Percentiles rank a stretch among this genome's conserved stretches.
Conservation (phyloP, 441 rosid genomes). For the Populus hybrid region DNA sequence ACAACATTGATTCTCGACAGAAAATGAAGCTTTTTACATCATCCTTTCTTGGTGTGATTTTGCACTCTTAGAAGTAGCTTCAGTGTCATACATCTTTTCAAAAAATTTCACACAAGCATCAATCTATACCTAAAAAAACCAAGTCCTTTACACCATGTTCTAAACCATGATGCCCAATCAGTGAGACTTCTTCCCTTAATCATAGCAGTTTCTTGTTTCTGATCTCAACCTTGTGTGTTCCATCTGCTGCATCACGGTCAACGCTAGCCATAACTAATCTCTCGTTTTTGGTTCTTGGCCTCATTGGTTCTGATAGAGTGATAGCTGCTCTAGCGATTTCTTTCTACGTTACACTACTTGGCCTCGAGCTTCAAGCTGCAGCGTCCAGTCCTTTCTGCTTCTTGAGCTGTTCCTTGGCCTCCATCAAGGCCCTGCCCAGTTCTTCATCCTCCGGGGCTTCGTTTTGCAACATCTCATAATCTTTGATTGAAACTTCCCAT, state of each 20-base stretch:
- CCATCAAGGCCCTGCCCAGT: slow-evolving; percentile 46
- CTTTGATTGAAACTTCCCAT: slow-evolving; percentile 66
- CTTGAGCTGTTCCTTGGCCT: slow-evolving; percentile 51
- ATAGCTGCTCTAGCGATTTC: not conserved
- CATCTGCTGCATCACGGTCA: not conserved
- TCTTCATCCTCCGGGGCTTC: slow-evolving; percentile 70
- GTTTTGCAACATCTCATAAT: slow-evolving; percentile 55
- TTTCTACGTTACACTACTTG: not conserved
- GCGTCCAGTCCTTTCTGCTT: slow-evolving; percentile 29
- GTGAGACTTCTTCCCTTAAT: not conserved
- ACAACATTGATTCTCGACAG: too few relatives aligned
- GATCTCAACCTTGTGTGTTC: not conserved
- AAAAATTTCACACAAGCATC: not conserved
- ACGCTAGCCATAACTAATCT: not conserved
- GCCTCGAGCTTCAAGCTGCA: not conserved
- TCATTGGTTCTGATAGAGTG: not conserved
- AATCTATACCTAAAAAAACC: slow-evolving; percentile 5
- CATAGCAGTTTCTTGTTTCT: not conserved
- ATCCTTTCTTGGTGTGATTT: not conserved
- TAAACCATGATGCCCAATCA: not conserved
- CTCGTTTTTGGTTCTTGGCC: not conserved
- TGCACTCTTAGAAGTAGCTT: not conserved
- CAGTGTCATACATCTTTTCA: not conserved
- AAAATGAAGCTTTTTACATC: too few relatives aligned
- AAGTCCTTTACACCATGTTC: not conserved